A percentile compares a stretch with the other conserved stretches of the same genome.
Conservation (phyloP, 2,329 filamentous ascomycete species). For the Grosmannia serpens region DNA sequence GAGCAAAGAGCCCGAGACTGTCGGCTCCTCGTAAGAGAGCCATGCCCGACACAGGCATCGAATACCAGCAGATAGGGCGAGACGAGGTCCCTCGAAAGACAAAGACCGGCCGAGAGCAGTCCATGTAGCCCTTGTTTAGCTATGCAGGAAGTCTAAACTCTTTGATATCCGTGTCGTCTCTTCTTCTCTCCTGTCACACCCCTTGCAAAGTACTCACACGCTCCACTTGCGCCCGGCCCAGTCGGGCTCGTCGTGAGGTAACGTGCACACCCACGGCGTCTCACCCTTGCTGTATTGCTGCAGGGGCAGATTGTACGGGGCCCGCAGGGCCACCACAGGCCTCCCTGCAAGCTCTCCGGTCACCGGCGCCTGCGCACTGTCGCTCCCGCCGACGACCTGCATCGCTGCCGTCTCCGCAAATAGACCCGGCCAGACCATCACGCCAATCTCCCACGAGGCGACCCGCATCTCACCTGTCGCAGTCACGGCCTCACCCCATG, state of each 20-base stretch:
- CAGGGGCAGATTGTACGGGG: slow-evolving; percentile 75
- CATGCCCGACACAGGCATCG: too few relatives aligned
- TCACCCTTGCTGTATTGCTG: slow-evolving; percentile 52
- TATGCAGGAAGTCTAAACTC: not conserved
- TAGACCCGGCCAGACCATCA: slow-evolving; percentile 67
- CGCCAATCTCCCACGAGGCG: slow-evolving; percentile 73
- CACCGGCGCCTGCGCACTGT: slow-evolving; percentile 31
- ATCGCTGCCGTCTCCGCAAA: slow-evolving; percentile 42
- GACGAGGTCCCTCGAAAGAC: too few relatives aligned
- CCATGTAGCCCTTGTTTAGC: not conserved
- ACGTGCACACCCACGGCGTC: slow-evolving; percentile 65
- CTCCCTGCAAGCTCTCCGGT: slow-evolving; percentile 5
- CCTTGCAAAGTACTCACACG: slow-evolving; percentile 11
- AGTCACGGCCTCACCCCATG: slow-evolving; percentile 62
- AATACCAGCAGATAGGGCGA: too few relatives aligned
- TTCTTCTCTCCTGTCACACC: not conserved
- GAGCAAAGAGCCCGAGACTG: slow-evolving; percentile 50
- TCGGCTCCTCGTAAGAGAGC: slow-evolving; percentile 20
- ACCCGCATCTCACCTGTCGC: slow-evolving; percentile 53
- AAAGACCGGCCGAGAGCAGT: too few relatives aligned
- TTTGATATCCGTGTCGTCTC: not conserved
- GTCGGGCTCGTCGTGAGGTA: slow-evolving; percentile 49
- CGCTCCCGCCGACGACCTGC: slow-evolving; percentile 55
- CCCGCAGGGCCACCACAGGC: slow-evolving; percentile 53
- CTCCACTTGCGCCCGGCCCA: slow-evolving; percentile 37